A percentile compares a stretch with the other conserved stretches of the same genome.
These are phyloP conservation scores for Pisolithus microcarpus DNA, from an alignment of 768 basidiomycete species.

Conservation along the genomic window DNA sequence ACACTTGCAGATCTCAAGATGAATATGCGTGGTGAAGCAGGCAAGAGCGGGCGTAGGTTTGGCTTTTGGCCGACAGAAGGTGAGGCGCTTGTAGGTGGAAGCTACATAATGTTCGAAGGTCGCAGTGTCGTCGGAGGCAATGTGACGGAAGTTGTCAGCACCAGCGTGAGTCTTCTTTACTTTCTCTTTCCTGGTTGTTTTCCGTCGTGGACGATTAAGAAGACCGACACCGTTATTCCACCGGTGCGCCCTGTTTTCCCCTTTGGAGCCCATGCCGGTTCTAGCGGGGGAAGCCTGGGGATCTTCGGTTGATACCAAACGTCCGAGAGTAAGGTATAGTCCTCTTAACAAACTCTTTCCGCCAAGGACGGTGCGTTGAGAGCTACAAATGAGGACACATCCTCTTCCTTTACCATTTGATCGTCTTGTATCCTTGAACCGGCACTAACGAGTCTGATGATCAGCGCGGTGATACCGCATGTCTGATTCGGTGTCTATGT, in stretches of 20 bases:
- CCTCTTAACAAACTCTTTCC: conserved; percentile 85
- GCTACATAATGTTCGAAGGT: conserved; percentile 72
- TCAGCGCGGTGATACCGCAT: conserved; percentile 59
- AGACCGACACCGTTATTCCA: conserved; percentile 76
- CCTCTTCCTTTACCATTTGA: conserved; percentile 6
- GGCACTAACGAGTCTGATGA: conserved; percentile 10
- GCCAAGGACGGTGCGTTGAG: conserved; percentile 61
- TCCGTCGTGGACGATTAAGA: conserved; percentile 82
- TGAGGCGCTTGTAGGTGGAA: conserved; percentile 82
- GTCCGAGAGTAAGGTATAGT: conserved; percentile 65
- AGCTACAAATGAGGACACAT: conserved; percentile 91
- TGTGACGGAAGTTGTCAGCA: conserved; percentile 12
- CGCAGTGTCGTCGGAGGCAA: conserved; percentile 36
- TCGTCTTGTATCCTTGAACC: conserved; percentile 9
- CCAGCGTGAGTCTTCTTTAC: conserved; percentile 43
- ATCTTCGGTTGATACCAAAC: conserved; percentile 87
- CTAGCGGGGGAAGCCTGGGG: conserved; percentile 17
- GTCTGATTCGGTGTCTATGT: conserved; percentile 66
- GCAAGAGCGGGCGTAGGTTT: conserved; percentile 22
- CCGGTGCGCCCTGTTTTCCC: conserved; percentile 38
- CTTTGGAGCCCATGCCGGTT: conserved; percentile 59
- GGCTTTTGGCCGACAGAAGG: conserved; percentile 75
- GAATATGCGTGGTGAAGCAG: conserved; percentile 5
- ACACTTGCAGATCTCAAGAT: conserved; percentile 51
- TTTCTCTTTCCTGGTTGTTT: conserved; percentile 2